Percentiles rank a stretch among this genome's conserved stretches.
Evolutionary conservation across 2,329 filamentous ascomycete species (phyloP).

Genomic region (Trichoderma sp.): DNA sequence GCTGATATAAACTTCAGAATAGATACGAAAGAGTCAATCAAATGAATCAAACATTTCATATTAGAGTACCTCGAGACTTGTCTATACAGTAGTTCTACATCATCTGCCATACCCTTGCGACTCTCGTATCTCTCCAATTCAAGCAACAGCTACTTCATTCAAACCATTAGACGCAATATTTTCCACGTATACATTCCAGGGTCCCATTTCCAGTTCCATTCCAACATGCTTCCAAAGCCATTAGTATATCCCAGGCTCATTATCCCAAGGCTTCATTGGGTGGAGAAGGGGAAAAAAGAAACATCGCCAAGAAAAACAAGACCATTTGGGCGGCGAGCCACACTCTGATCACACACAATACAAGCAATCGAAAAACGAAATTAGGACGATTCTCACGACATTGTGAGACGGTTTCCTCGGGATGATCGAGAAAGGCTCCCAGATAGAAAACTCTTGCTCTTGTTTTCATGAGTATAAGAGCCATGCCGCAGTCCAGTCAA

Average conservation of each 20-base stretch:
- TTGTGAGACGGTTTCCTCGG: slow-evolving; percentile 12
- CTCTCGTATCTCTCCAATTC: neutral
- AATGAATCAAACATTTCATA: neutral
- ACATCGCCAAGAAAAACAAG: neutral
- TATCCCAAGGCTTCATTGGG: neutral
- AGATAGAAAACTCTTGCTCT: slow-evolving; percentile 15
- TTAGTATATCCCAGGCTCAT: neutral
- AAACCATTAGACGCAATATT: neutral
- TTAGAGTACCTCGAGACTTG: neutral
- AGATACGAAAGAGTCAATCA: neutral
- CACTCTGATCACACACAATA: neutral
- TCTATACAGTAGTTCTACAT: slow-evolving; percentile 9
- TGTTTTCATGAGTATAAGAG: neutral
- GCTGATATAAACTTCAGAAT: neutral
- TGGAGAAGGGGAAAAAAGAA: neutral
- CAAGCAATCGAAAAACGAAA: neutral
- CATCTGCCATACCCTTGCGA: neutral
- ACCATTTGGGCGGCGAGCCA: neutral
- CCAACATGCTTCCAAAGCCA: neutral
- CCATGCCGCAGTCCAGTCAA: slow-evolving; percentile 18
- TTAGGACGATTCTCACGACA: neutral
- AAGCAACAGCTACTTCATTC: slow-evolving; percentile 5
- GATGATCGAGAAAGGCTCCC: neutral
- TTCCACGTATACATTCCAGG: neutral
- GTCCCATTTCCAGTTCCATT: slow-evolving; percentile 5